Evolutionary conservation across 139 green algal species (phyloP), one percentile per base, ranked within the genome.

Genomic region (Ulvella scutata): DNA sequence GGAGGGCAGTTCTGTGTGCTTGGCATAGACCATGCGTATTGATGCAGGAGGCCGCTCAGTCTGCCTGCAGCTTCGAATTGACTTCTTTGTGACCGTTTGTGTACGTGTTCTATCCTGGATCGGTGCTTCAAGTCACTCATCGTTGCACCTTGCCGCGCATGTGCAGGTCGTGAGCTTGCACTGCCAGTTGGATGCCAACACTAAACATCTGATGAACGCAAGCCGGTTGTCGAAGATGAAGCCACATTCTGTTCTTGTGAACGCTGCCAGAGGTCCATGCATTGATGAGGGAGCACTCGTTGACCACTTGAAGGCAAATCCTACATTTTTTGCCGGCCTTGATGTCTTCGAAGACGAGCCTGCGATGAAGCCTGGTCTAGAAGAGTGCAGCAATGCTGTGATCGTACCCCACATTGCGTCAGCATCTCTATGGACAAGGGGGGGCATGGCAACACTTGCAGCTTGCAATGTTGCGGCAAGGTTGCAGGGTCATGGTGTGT

Each of bases 321-420:
- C 95, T 9, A 81, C 91, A 34, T 99, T 99, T 90, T 76, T 85
- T 36, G 83, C 38, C 78, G 89, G 92, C n/a, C 85, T 99, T 61
- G 94, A 99, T 78, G 94, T 99, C 78, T 99, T 97, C 82, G 94
- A 99, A 87, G 87, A 98, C 75, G 94, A 99, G 89, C 94, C 94
- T 0, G 72, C 85, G 37, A 99, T 98, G 92, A 90, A 89, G 81
- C 88, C 94, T 4, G 94, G 94, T 2, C 88, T 99, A 33, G 83
- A 67, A 0, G 85, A 98, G 4, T 91, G 88, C 73, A 76, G 84
- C 17, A 99, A 99, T 78, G 94, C 90, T 10, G 95, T 99, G 31
- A 92, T 98, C 34, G 91, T 99, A 75, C 94, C 94, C 3, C 94
- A 99, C 85, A 99, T 99, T 62, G 94, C 95, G 2, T 98, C 91